Conservation (phyloP, 2,329 filamentous ascomycete species). For the Talaromyces sp. region DNA sequence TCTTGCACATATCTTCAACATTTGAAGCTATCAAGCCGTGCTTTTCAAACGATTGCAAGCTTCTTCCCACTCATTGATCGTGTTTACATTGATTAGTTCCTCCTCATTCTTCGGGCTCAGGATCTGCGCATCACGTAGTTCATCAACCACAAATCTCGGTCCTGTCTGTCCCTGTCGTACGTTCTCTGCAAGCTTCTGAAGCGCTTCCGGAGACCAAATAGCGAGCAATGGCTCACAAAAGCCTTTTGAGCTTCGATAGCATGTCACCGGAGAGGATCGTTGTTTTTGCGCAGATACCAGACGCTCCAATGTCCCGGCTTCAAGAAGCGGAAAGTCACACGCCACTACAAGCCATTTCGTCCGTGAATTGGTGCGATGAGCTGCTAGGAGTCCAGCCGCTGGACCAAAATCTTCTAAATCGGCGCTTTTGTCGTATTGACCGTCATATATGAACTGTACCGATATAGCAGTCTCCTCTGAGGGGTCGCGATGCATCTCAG, state of each 20-base stretch:
- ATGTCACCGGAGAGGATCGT: constrained; percentile 29
- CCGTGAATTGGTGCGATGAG: constrained; percentile 25
- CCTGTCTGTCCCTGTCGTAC: constrained; percentile 19
- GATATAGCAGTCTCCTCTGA: neutral
- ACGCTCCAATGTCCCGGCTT: constrained; percentile 25
- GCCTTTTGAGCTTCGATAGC: constrained; percentile 31
- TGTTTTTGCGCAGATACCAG: constrained; percentile 25
- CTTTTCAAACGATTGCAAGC: constrained; percentile 22
- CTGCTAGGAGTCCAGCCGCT: constrained; percentile 31
- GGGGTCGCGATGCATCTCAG: neutral
- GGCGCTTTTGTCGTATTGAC: constrained; percentile 13
- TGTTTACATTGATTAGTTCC: constrained; percentile 27
- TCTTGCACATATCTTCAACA: constrained; percentile 18
- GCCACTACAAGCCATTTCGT: constrained; percentile 33
- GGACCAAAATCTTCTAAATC: constrained; percentile 21
- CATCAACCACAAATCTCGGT: constrained; percentile 21
- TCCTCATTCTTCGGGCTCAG: constrained; percentile 16
- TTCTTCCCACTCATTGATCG: constrained; percentile 42
- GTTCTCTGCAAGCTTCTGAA: constrained; percentile 25
- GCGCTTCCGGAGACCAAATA: constrained; percentile 34
- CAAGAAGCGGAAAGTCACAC: constrained; percentile 36
- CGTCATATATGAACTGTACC: neutral
- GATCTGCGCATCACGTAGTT: constrained; percentile 20
- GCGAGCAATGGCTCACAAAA: constrained; percentile 35
- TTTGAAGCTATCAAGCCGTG: neutral